Conservation (phyloP, 176 grass and related monocot genomes). For the Carex parvula region DNA sequence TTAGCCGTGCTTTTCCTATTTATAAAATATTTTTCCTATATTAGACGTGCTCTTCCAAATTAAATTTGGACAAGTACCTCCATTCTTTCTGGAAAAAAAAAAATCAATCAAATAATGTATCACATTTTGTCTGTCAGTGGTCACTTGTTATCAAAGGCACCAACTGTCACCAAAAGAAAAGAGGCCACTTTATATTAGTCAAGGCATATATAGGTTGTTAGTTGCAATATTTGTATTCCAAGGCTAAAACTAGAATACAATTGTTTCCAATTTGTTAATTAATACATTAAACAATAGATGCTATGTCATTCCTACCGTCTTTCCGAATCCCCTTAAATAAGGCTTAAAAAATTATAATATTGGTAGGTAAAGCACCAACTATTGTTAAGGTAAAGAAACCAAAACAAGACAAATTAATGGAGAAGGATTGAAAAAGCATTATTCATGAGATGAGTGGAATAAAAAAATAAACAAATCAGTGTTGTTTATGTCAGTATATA, state of each 20-base stretch:
- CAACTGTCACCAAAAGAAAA: neutral
- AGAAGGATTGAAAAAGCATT: neutral
- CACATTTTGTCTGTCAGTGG: neutral
- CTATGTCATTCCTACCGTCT: neutral
- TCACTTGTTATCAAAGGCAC: neutral
- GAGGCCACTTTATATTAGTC: neutral
- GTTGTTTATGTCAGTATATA: neutral
- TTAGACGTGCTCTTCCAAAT: neutral
- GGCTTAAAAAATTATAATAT: neutral
- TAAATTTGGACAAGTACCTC: neutral
- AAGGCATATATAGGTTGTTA: neutral
- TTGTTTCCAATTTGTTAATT: neutral
- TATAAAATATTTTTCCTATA: neutral
- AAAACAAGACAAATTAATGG: neutral
- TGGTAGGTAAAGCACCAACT: neutral
- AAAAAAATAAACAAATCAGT: neutral
- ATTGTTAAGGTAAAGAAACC: neutral
- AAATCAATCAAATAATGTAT: too few species aligned
- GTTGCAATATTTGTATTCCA: neutral
- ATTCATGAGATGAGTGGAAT: neutral
- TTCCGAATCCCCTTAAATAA: neutral
- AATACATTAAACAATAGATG: neutral
- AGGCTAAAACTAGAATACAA: neutral
- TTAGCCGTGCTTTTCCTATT: neutral
- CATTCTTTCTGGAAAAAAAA: neutral